Conservation (phyloP, 108 stramenopile genomes). For the Skeletonema potamos region DNA sequence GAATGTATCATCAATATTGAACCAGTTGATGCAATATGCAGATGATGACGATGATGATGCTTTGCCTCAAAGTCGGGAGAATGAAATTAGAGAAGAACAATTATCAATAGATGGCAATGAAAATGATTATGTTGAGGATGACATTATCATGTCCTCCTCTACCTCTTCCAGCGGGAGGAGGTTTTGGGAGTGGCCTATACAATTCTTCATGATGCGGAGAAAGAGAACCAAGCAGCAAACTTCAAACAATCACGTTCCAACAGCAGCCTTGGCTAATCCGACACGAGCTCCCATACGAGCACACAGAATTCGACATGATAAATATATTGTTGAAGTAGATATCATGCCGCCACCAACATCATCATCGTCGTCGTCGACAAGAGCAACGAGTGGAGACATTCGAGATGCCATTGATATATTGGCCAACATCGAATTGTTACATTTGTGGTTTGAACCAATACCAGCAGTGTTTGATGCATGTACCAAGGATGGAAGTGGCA, state of each 20-base stretch:
- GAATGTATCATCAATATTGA: neutral
- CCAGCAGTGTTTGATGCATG: slow-evolving; percentile 59
- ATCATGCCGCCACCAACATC: slow-evolving; percentile 1
- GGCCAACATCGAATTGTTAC: slow-evolving; percentile 59
- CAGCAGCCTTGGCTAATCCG: neutral
- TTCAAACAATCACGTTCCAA: neutral
- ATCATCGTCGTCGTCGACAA: no score
- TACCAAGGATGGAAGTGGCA: slow-evolving; percentile 48
- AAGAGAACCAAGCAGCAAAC: neutral
- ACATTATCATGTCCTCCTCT: neutral
- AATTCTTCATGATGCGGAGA: neutral
- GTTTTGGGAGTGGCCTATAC: neutral
- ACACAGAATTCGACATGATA: slow-evolving; percentile 22
- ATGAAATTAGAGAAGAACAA: neutral
- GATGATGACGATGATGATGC: neutral
- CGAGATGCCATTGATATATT: slow-evolving; percentile 60
- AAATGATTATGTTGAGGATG: neutral
- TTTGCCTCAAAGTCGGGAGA: neutral
- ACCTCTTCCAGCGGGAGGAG: neutral
- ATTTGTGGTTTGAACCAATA: slow-evolving; percentile 74
- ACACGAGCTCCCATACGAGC: slow-evolving; percentile 17
- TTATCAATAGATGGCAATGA: slow-evolving; percentile 1
- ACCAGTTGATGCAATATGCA: neutral
- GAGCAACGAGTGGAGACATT: slow-evolving; percentile 4
- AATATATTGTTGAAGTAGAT: slow-evolving; percentile 33